Evolutionary conservation across 2,329 filamentous ascomycete species (phyloP).

Genomic region (Venturia aucupariae): DNA sequence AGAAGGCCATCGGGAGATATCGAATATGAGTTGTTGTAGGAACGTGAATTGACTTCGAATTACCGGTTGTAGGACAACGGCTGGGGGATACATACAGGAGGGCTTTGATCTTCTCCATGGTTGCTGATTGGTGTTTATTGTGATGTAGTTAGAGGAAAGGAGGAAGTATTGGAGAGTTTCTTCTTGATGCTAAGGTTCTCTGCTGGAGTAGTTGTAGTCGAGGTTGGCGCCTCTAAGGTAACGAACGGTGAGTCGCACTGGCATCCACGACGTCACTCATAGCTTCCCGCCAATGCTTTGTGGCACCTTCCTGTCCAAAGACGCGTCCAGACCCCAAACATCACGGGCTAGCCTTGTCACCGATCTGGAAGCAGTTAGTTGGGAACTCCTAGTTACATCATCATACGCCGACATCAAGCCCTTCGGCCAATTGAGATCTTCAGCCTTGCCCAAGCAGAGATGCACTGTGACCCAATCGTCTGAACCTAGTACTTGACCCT

Average conservation of each 20-base stretch:
- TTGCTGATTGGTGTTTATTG: background rate
- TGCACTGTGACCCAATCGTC: background rate
- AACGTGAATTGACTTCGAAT: too few relatives aligned
- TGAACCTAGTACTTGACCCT: background rate
- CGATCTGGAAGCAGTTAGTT: background rate
- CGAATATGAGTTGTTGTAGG: too few relatives aligned
- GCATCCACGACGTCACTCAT: background rate
- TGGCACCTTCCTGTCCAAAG: background rate
- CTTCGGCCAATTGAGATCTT: background rate
- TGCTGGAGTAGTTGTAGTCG: background rate
- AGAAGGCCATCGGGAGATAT: too few relatives aligned
- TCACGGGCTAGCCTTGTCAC: background rate
- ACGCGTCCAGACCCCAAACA: background rate
- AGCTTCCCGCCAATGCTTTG: background rate
- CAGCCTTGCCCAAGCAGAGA: background rate
- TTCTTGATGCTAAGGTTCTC: background rate
- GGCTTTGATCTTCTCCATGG: conserved; percentile 8
- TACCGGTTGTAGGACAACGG: too few relatives aligned
- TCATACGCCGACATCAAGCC: background rate
- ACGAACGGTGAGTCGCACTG: background rate
- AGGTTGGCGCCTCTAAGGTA: background rate
- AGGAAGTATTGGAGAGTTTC: background rate
- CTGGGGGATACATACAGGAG: background rate
- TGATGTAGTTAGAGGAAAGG: background rate
- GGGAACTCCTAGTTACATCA: conserved; percentile 1